Base-by-base conservation (phyloP, 495 filamentous ascomycete genomes). In the Elaphomyces granulatus region DNA sequence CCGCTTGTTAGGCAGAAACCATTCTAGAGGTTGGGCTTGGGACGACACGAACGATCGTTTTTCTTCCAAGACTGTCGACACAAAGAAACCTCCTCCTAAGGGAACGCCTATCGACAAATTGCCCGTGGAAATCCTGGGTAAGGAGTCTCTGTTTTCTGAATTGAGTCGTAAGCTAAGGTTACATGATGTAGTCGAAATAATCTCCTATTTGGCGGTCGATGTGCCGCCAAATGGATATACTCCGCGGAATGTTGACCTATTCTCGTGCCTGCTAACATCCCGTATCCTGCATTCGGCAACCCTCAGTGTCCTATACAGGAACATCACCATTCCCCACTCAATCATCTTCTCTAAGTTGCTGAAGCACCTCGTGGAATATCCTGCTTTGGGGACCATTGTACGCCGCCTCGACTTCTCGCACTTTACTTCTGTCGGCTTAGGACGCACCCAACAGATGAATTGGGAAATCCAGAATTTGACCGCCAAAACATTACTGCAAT, bases 271-370 rank as follows among this genome's bases (percentile, higher is more conserved):
- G 28, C 63, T 88, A 20, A 77, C 83, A 8, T 90, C 83, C 1
- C 75, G 72, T 45, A 77, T 77, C 16, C 61, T 90, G 48, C 81
- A 88, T 53, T 71, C 74, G 12, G 80, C 80, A 15, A 88, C 84
- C 10, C 62, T 90, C 20, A 72, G 70, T 34, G 83, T 83, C 32
- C 71, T 93, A 30, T 90, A 90, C 65, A 67, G 72, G 48, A 76
- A 81, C 54, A 82, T 90, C 65, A 87, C 83, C 16, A 79, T 93
- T 49, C 85, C 85, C 3, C 85, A 88, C 60, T 90, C 85, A 10
- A 59, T 77, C 33, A 83, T 88, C 54, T 93, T 87, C 60, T 78
- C 76, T 48, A 93, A 93, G 60, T 85, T 87, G 44, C 71, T 87
- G 20, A 61, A 67, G 41, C 82, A 84, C 49, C 61, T 90, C 49